Percentiles rank a stretch among this genome's conserved stretches.
Conservation (phyloP, 306 rosid genomes). For the Lagenaria siceraria region DNA sequence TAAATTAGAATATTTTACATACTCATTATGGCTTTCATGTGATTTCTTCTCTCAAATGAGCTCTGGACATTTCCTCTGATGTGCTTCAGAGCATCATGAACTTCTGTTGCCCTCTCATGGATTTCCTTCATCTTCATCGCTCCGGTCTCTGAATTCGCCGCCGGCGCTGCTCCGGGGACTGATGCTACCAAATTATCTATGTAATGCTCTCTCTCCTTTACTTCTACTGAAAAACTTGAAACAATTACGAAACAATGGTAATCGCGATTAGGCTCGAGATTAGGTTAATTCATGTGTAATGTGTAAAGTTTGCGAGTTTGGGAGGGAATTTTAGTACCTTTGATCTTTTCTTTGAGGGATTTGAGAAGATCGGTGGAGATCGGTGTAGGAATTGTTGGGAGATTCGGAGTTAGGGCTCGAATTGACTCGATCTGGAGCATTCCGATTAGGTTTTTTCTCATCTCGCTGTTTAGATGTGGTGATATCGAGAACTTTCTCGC, state of each 20-base stretch:
- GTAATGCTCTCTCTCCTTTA: conserved; percentile 23
- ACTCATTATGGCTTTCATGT: conserved; percentile 18
- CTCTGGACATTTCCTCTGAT: conserved; percentile 37
- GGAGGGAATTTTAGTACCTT: neutral
- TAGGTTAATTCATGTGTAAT: neutral
- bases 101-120: conserved; percentile 32
- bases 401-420: conserved; percentile 4
- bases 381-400: neutral
- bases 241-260: neutral
- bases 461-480: neutral
- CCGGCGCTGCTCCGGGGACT: conserved; percentile 29
- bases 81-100: conserved; percentile 34
- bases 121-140: conserved; percentile 38
- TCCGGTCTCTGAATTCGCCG: conserved; percentile 14
- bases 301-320: neutral
- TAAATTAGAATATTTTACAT: neutral
- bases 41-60: conserved; percentile 29
- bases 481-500: neutral
- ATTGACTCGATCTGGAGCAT: neutral
- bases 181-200: conserved; percentile 36
- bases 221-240: conserved; percentile 20
- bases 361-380: neutral
- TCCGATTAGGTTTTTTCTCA: neutral
- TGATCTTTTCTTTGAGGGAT: neutral
- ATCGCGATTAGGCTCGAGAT: neutral